These are phyloP conservation scores for Sporothrix schenckii DNA, from an alignment of 2,329 filamentous ascomycete species.

Conservation along the genomic window DNA sequence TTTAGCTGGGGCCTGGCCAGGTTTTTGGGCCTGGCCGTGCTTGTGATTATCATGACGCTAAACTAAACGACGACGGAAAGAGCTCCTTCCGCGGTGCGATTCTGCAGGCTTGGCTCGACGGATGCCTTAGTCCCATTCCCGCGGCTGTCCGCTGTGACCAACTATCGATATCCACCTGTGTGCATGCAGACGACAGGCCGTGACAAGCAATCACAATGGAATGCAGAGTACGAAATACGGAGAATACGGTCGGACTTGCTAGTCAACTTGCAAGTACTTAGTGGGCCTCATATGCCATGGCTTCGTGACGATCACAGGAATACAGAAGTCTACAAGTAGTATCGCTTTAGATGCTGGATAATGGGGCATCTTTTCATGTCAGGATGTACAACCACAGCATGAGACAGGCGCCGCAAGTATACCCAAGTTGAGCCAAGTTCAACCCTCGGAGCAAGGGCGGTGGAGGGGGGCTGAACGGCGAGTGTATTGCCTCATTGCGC, in stretches of 20 bases:
- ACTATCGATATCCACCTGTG: background rate
- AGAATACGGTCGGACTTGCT: no score
- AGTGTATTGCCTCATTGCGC: background rate
- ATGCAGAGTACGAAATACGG: no score
- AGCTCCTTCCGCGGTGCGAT: background rate
- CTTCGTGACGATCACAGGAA: background rate
- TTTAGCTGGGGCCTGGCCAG: constrained; percentile 3
- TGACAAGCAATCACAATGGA: background rate
- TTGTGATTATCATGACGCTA: constrained; percentile 3
- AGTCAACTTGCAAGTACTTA: no score
- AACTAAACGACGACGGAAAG: background rate
- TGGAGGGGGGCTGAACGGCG: background rate
- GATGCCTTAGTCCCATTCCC: background rate
- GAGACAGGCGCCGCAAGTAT: background rate
- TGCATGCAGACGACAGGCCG: background rate
- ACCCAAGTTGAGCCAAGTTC: background rate
- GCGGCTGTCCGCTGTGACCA: background rate
- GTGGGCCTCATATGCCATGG: no score
- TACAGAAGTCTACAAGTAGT: no score
- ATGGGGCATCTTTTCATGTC: background rate
- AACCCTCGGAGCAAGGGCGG: background rate
- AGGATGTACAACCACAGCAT: background rate
- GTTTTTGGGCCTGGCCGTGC: background rate
- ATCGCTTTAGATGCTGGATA: no score
- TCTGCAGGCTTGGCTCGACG: background rate